A percentile compares a stretch with the other conserved stretches of the same genome.
These are phyloP conservation scores for Hypomontagnella monticulosa DNA, from an alignment of 495 filamentous ascomycete genomes.

Conservation along the genomic window DNA sequence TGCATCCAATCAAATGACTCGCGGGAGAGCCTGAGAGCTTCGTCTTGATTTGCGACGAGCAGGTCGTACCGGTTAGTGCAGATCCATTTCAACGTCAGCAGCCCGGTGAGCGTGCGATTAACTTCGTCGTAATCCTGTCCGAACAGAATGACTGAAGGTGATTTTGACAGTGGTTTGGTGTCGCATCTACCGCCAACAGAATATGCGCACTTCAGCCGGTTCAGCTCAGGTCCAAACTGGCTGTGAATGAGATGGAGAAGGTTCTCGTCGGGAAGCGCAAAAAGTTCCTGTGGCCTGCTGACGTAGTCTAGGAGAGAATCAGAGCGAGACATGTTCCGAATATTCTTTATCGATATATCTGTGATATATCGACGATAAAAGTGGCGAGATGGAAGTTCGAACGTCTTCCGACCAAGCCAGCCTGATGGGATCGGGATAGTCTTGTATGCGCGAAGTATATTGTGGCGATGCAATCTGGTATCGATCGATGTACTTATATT, in stretches of 20 bases:
- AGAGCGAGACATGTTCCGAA: conserved; percentile 8
- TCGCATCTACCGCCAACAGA: conserved; percentile 23
- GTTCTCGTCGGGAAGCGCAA: conserved; percentile 24
- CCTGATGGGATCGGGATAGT: too few relatives aligned
- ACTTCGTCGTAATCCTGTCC: conserved; percentile 47
- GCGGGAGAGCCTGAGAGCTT: conserved; percentile 25
- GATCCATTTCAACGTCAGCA: conserved; percentile 50
- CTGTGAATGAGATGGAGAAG: conserved; percentile 23
- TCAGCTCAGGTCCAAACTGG: conserved; percentile 31
- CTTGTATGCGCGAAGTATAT: background rate
- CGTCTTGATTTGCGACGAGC: conserved; percentile 41
- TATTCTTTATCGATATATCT: background rate
- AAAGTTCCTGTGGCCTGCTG: conserved; percentile 10
- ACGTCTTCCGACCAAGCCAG: background rate
- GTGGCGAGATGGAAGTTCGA: background rate
- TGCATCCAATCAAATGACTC: conserved; percentile 38
- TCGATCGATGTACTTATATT: too few relatives aligned
- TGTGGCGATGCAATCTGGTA: background rate
- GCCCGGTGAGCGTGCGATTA: conserved; percentile 50
- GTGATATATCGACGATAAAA: background rate
- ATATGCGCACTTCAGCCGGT: conserved; percentile 35
- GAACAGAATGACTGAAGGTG: conserved; percentile 45
- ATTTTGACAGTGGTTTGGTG: conserved; percentile 10
- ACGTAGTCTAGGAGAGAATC: background rate
- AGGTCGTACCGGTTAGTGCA: conserved; percentile 43